Evolutionary conservation across 257 asterid species (phyloP).

Genomic region (Solanum sitiens): DNA sequence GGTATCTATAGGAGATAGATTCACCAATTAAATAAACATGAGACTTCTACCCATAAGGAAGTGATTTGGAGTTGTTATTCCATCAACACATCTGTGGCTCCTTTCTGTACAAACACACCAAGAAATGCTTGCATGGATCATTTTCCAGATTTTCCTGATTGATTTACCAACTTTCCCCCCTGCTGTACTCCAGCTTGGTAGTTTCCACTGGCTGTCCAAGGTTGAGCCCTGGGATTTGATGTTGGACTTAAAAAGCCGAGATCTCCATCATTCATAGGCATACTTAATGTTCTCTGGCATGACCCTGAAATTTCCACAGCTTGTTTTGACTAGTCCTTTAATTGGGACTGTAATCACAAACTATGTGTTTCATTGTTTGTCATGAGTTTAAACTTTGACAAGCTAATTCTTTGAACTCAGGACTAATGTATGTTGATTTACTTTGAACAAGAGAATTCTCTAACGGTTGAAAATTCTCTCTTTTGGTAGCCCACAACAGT

Average conservation of each 20-base stretch:
- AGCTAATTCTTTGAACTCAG: background rate
- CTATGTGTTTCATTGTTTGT: background rate
- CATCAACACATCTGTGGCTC: background rate
- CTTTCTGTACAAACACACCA: background rate
- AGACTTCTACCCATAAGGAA: background rate
- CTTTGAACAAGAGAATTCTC: background rate
- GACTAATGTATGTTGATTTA: background rate
- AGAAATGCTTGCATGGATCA: background rate
- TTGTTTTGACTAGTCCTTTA: background rate
- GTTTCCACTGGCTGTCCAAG: background rate
- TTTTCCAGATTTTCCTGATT: background rate
- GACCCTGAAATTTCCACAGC: background rate
- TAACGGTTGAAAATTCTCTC: constrained; percentile 5
- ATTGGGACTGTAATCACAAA: background rate
- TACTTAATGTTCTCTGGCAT: background rate
- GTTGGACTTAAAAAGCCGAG: background rate
- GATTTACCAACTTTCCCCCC: background rate
- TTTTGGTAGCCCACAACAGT: constrained; percentile 27
- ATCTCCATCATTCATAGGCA: background rate
- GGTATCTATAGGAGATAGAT: background rate
- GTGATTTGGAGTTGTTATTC: background rate
- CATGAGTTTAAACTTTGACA: background rate
- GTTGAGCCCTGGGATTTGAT: background rate
- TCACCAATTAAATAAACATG: background rate
- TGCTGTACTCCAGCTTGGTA: background rate